phyloP scores from a whole-genome alignment of 2,329 filamentous ascomycete genomes.

The Diaporthe citrichinensis region DNA sequence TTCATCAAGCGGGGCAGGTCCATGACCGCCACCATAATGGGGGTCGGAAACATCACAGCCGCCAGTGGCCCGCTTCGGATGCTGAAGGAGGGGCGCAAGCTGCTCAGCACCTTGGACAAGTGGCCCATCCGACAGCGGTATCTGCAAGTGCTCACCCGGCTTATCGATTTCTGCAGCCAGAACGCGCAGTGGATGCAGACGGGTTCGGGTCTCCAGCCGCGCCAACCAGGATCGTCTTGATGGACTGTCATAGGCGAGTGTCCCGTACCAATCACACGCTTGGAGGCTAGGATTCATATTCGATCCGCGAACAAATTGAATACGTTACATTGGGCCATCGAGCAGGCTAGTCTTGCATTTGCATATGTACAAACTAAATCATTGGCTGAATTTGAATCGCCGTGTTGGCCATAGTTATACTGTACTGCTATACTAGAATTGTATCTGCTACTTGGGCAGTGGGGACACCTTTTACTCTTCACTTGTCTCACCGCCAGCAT shows the following conservation, averaged over 20 bases:
- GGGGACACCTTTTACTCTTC: too few relatives aligned
- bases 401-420: neutral
- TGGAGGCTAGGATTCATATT: neutral
- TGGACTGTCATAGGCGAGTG: neutral
- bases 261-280: neutral
- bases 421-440: neutral
- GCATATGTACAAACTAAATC: neutral
- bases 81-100: slow-evolving; percentile 41
- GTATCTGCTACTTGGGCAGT: neutral
- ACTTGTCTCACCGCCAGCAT: neutral
- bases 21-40: slow-evolving; percentile 64
- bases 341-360: too few relatives aligned
- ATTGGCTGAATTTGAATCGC: neutral
- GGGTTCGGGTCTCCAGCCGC: neutral
- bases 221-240: neutral
- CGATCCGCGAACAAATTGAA: neutral
- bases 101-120: slow-evolving; percentile 37
- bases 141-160: slow-evolving; percentile 15
- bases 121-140: slow-evolving; percentile 34
- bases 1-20: slow-evolving; percentile 64
- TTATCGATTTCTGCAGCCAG: slow-evolving; percentile 18
- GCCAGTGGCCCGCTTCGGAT: slow-evolving; percentile 41
- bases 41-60: slow-evolving; percentile 62
- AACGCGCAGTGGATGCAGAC: slow-evolving; percentile 14
- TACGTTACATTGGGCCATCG: too few relatives aligned